Percentiles rank a stretch among this genome's conserved stretches.
phyloP scores from a whole-genome alignment of 2,329 filamentous ascomycete species.

The Plectosphaerella sp. region DNA sequence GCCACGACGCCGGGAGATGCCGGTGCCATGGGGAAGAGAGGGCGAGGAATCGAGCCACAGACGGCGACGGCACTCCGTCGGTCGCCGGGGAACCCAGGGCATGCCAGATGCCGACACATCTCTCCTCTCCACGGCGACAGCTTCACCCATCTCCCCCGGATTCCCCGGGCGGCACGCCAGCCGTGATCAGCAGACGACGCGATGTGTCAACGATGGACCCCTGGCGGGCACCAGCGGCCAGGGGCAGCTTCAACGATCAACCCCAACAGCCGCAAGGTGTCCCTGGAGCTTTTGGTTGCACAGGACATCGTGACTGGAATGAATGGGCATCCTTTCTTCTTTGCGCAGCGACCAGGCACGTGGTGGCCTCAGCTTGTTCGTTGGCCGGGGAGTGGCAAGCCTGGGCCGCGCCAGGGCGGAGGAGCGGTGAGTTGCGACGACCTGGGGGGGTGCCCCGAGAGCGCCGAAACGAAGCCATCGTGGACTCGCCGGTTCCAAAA shows the following conservation, averaged over 20 bases:
- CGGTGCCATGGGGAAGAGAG: not conserved
- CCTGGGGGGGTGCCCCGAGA: not conserved
- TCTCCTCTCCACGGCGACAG: too few relatives aligned
- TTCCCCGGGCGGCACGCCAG: too few relatives aligned
- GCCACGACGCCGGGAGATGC: not conserved
- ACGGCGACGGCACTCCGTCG: not conserved
- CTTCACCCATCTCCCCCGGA: too few relatives aligned
- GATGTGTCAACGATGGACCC: too few relatives aligned
- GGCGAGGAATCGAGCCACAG: not conserved
- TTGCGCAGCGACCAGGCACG: not conserved
- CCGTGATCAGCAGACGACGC: too few relatives aligned
- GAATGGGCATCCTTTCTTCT: not conserved
- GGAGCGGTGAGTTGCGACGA: not conserved
- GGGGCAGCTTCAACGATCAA: too few relatives aligned
- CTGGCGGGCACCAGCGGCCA: too few relatives aligned
- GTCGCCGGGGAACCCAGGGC: too few relatives aligned
- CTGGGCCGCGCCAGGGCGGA: not conserved
- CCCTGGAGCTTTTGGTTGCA: too few relatives aligned
- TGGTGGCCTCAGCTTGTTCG: not conserved
- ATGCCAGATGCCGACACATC: too few relatives aligned
- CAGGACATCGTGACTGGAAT: not conserved
- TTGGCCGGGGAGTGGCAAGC: not conserved
- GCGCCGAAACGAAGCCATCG: not conserved
- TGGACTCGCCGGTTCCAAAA: not conserved
- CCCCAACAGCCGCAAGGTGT: too few relatives aligned